Conservation (phyloP, 352 stramenopile genomes). For the Phytophthora meadii region DNA sequence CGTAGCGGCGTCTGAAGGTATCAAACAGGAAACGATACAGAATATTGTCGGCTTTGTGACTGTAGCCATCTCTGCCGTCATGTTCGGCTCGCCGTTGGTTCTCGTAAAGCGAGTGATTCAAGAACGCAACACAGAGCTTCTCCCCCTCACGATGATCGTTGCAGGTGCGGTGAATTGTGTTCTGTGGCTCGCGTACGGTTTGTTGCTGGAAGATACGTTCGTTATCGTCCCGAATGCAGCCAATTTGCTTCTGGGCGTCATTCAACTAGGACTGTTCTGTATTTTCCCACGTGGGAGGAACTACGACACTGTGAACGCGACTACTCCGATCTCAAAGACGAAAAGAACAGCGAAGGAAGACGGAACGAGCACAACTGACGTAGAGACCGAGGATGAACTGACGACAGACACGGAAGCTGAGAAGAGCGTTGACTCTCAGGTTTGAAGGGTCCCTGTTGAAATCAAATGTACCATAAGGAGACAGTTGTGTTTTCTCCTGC, state of each 20-base stretch:
- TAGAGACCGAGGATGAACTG: constrained; percentile 20
- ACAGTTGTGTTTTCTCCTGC: not conserved
- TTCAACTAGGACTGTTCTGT: constrained; percentile 64
- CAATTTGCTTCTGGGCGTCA: constrained; percentile 61
- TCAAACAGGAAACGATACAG: constrained; percentile 31
- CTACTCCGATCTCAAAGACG: constrained; percentile 10
- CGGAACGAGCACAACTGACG: constrained; percentile 4
- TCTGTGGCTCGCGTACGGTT: constrained; percentile 62
- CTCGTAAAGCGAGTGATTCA: constrained; percentile 56
- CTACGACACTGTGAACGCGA: constrained; percentile 45
- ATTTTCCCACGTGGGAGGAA: constrained; percentile 27
- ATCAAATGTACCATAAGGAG: not conserved
- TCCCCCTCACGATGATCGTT: constrained; percentile 62
- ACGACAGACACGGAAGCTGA: not conserved
- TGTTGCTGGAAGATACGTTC: constrained; percentile 59
- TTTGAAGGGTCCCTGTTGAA: not conserved
- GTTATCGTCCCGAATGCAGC: constrained; percentile 68
- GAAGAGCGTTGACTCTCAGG: not conserved
- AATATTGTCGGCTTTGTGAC: constrained; percentile 59
- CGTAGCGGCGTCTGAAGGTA: constrained; percentile 30
- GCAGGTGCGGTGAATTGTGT: constrained; percentile 54
- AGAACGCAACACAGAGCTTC: constrained; percentile 44
- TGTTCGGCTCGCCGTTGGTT: constrained; percentile 69
- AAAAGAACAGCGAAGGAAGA: constrained; percentile 13
- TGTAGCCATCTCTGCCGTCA: constrained; percentile 62